A percentile compares a stretch with the other conserved stretches of the same genome.
phyloP scores from a whole-genome alignment of 345 rosid species.

The Populus nigra region DNA sequence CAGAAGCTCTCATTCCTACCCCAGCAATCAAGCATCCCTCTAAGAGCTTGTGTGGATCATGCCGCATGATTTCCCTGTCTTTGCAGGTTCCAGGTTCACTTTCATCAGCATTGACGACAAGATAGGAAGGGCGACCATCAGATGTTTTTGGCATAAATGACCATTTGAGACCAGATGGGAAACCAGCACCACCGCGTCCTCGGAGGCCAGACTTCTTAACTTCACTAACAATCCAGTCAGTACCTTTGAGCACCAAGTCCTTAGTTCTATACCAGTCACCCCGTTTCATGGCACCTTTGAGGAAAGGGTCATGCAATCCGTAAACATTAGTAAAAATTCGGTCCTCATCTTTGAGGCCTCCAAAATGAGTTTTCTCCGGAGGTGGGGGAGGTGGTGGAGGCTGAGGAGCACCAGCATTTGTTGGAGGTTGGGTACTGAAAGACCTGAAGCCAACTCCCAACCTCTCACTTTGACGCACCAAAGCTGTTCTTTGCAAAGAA shows the following conservation, averaged over 20 bases:
- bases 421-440: conserved; percentile 73
- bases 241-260: conserved; percentile 91
- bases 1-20: conserved; percentile 96
- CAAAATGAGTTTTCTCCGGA: conserved; percentile 95
- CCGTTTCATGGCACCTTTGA: conserved; percentile 92
- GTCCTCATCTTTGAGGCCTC: conserved; percentile 93
- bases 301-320: conserved; percentile 87
- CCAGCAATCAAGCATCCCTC: conserved; percentile 99
- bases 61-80: conserved; percentile 97
- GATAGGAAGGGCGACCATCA: conserved; percentile 96
- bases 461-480: conserved; percentile 41
- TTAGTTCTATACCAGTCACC: conserved; percentile 97
- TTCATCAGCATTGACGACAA: conserved; percentile 98
- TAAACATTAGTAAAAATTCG: conserved; percentile 91
- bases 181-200: conserved; percentile 99
- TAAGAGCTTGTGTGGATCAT: conserved; percentile 91
- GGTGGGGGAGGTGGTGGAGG: conserved; percentile 66
- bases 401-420: conserved; percentile 58
- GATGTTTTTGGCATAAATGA: conserved; percentile 98
- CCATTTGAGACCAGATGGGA: conserved; percentile 97
- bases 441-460: conserved; percentile 50
- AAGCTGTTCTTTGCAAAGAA: conserved; percentile 56
- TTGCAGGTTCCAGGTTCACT: conserved; percentile 99
- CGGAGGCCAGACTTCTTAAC: conserved; percentile 93
- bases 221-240: conserved; percentile 97